Conservation (phyloP, 1,284 basidiomycete species). For the Marasmius oreades region DNA sequence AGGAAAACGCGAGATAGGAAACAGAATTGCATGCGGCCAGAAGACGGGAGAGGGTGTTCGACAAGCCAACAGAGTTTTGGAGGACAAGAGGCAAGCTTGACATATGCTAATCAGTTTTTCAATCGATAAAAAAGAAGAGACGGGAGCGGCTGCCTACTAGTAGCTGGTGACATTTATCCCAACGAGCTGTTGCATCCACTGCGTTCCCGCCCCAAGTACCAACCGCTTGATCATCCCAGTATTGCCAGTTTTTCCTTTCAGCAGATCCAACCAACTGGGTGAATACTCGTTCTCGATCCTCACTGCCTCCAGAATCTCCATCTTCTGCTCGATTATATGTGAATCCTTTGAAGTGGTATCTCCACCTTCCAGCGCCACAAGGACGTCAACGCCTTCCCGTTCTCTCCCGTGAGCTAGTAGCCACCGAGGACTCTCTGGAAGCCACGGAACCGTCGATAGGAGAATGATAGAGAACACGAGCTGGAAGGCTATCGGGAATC, state of each 20-base stretch:
- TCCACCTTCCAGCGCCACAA: slow-evolving; percentile 38
- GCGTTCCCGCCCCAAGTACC: slow-evolving; percentile 52
- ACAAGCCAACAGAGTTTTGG: slow-evolving; percentile 43
- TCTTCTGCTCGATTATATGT: slow-evolving; percentile 31
- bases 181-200: slow-evolving; percentile 72
- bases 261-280: slow-evolving; percentile 36
- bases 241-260: slow-evolving; percentile 35
- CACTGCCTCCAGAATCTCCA: slow-evolving; percentile 40
- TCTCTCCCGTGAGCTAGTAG: slow-evolving; percentile 40
- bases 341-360: slow-evolving; percentile 31
- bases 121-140: background rate
- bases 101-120: background rate
- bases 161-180: slow-evolving; percentile 74
- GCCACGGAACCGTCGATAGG: slow-evolving; percentile 52
- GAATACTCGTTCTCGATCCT: slow-evolving; percentile 36
- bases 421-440: slow-evolving; percentile 73
- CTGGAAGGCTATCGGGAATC: slow-evolving; percentile 70
- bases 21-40: slow-evolving; percentile 45
- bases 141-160: slow-evolving; percentile 33
- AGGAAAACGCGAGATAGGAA: slow-evolving; percentile 42
- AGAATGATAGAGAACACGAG: slow-evolving; percentile 62
- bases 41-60: slow-evolving; percentile 41
- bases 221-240: slow-evolving; percentile 50
- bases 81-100: slow-evolving; percentile 42
- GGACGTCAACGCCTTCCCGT: slow-evolving; percentile 35